Percentiles rank a stretch among this genome's conserved stretches.
Evolutionary conservation across 2,329 filamentous ascomycete genomes (phyloP).

Genomic region (Sarocladium strictum): DNA sequence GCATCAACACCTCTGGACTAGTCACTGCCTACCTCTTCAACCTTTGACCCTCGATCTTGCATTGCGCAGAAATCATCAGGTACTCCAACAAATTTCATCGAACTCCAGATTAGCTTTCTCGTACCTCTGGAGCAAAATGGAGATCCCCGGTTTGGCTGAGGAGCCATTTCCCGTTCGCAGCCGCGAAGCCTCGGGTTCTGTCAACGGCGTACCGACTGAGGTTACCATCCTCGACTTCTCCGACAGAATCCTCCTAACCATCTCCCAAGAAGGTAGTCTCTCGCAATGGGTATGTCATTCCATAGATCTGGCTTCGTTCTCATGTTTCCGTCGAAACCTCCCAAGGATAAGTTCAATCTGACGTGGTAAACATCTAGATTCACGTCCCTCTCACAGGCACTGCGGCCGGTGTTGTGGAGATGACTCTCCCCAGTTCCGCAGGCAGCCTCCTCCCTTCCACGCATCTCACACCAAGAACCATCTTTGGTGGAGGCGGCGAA

Average conservation of each 20-base stretch:
- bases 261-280: conserved; percentile 78
- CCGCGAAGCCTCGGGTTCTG: conserved; percentile 50
- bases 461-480: conserved; percentile 78
- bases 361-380: conserved; percentile 43
- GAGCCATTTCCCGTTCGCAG: conserved; percentile 65
- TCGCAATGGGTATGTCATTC: conserved; percentile 90
- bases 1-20: neutral
- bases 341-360: no score
- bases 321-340: no score
- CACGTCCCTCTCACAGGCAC: conserved; percentile 72
- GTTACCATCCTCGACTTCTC: conserved; percentile 69
- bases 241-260: conserved; percentile 86
- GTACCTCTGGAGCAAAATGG: conserved; percentile 28
- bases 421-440: conserved; percentile 42
- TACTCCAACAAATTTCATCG: no score
- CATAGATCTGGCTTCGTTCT: conserved; percentile 3
- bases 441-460: conserved; percentile 63
- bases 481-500: conserved; percentile 76
- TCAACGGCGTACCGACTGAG: conserved; percentile 66
- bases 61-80: no score
- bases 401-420: conserved; percentile 57
- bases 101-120: no score
- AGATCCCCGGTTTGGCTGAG: conserved; percentile 32
- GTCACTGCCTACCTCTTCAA: neutral
- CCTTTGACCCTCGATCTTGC: no score